Evolutionary conservation across 495 filamentous ascomycete genomes (phyloP).

Genomic region (Talaromyces thailandensis): DNA sequence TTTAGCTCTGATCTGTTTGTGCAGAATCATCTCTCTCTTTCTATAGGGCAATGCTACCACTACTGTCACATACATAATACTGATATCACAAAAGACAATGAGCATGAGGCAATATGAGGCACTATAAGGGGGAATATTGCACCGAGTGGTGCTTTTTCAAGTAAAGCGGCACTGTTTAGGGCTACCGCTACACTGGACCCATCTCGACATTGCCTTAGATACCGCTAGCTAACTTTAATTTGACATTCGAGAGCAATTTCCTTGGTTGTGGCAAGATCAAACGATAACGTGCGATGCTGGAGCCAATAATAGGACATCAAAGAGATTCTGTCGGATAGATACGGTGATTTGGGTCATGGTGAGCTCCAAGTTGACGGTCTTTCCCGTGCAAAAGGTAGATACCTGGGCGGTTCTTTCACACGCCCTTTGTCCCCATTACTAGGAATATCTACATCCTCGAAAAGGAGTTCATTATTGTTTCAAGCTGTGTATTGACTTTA

Average conservation of each 20-base stretch:
- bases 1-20: background rate
- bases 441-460: background rate
- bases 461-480: background rate
- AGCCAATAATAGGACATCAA: background rate
- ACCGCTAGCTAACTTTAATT: background rate
- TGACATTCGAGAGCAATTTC: background rate
- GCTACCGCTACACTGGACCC: too few relatives aligned
- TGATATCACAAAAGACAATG: background rate
- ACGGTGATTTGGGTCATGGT: background rate
- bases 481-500: background rate
- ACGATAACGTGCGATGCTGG: background rate
- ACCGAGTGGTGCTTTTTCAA: background rate
- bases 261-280: background rate
- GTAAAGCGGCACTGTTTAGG: background rate
- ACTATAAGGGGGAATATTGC: too few relatives aligned
- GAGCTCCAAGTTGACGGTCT: background rate
- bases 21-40: background rate
- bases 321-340: background rate
- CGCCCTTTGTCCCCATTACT: background rate
- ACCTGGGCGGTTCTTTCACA: background rate
- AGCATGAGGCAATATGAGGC: background rate
- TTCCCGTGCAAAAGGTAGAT: background rate
- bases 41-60: background rate
- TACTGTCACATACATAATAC: background rate
- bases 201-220: background rate